Evolutionary conservation across 2,329 filamentous ascomycete genomes (phyloP).

Genomic region (Knoxdaviesia proteae): DNA sequence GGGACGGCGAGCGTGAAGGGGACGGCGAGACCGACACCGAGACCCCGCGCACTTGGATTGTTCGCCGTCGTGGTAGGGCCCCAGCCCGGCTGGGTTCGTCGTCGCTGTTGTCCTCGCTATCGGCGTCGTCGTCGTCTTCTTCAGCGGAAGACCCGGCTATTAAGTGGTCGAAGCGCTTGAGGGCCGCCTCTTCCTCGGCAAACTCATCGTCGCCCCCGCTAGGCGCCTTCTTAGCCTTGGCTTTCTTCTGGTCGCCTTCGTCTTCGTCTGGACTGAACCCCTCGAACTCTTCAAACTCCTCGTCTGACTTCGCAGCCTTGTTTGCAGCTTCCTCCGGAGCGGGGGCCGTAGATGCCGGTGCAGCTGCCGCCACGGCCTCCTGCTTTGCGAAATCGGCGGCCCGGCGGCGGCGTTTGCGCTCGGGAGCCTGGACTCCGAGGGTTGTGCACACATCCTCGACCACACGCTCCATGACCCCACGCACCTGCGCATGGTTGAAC

Average conservation of each 20-base stretch:
- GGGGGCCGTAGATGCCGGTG: constrained; percentile 3
- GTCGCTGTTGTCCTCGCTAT: constrained; percentile 13
- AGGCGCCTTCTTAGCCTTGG: constrained; percentile 11
- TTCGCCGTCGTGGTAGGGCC: constrained; percentile 3
- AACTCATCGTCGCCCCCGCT: constrained; percentile 9
- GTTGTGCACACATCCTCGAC: constrained; percentile 25
- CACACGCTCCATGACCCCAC: constrained; percentile 25
- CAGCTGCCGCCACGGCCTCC: constrained; percentile 12
- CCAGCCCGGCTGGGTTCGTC: constrained; percentile 3
- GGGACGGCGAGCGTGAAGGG: constrained; percentile 3
- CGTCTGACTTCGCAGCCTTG: constrained; percentile 8
- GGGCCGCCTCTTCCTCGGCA: constrained; percentile 14
- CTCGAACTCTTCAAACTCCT: constrained; percentile 6
- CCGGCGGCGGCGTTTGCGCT: constrained; percentile 16
- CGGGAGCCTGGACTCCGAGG: constrained; percentile 25
- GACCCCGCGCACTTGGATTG: constrained; percentile 14
- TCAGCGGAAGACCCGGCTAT: constrained; percentile 23
- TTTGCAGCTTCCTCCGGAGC: constrained; percentile 7
- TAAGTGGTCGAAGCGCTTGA: constrained; percentile 23
- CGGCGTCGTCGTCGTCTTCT: constrained; percentile 15
- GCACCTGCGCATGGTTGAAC: constrained; percentile 30
- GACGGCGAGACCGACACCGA: constrained; percentile 10
- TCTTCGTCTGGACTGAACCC: constrained; percentile 7
- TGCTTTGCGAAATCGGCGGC: constrained; percentile 7
- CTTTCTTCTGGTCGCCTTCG: constrained; percentile 8